A percentile compares a stretch with the other conserved stretches of the same genome.
phyloP scores from a whole-genome alignment of 176 grass and related monocot species.

The Alopecurus myosuroides region DNA sequence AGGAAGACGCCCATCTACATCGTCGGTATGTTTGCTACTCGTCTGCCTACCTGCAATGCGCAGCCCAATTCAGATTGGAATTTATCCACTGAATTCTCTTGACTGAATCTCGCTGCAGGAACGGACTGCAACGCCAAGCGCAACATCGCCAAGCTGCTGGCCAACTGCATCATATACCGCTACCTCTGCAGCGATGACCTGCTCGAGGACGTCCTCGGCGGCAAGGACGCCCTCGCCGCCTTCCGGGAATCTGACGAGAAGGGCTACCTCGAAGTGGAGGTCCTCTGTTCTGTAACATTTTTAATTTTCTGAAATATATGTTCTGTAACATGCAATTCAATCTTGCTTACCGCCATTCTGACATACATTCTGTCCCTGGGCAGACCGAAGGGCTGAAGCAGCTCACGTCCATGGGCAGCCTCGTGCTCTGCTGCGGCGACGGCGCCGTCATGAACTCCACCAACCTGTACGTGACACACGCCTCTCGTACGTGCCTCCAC shows the following conservation, averaged over 20 bases:
- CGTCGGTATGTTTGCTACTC: neutral
- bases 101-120: constrained; percentile 26
- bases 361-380: neutral
- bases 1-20: constrained; percentile 37
- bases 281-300: too few species aligned
- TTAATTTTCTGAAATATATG: too few species aligned
- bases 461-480: constrained; percentile 57
- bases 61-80: neutral
- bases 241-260: constrained; percentile 61
- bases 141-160: constrained; percentile 58
- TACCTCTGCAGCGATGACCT: constrained; percentile 85
- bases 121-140: constrained; percentile 74
- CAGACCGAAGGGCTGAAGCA: constrained; percentile 91
- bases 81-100: too few species aligned
- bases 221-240: constrained; percentile 48
- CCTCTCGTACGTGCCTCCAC: neutral
- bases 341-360: neutral
- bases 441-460: constrained; percentile 71
- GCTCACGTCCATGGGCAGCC: constrained; percentile 77
- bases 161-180: constrained; percentile 75
- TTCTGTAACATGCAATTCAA: neutral
- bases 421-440: constrained; percentile 76
- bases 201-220: constrained; percentile 76
- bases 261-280: constrained; percentile 68
- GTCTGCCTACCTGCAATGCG: too few species aligned